Evolutionary conservation across 768 basidiomycete species (phyloP), one percentile per base, ranked within the genome.

Genomic region (Suillus sp.): DNA sequence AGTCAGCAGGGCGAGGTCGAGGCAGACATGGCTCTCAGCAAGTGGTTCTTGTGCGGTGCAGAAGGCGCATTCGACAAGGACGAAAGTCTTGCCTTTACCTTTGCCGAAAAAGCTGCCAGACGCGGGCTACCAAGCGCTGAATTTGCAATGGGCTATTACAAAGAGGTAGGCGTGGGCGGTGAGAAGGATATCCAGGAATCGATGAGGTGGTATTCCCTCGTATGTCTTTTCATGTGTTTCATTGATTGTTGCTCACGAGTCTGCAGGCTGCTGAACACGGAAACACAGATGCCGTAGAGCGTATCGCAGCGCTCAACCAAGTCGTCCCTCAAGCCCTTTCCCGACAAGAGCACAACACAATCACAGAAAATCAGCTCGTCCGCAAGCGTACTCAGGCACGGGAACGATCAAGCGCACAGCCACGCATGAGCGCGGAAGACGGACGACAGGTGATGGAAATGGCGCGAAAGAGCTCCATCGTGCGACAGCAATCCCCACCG

Each of bases 101-200:
- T 96, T 77, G 96, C 96, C 0, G 89, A 93, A 66, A 96, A 96
- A 76, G 90, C 92, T 0, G 89, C 90, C 0, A 72, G 78, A 54
- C 91, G 88, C 68, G 90, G 88, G 0, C 78, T 96, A 50, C 82
- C 92, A 1, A 88, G 84, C 62, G 96, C 93, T 0, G 92, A 95
- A 73, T 98, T 98, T 73, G 96, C 95, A 1, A 89, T 98, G 86
- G 96, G 96, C 1, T 98, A 98, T 72, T 99, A 96, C 72, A 83
- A 83, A 42, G 96, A 98, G 74, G 91, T 98, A 1, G 96, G 96
- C 2, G 90, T 99, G 7, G 95, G 94, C 0, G 86, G 89, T 0
- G 56, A 71, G 11, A 86, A 84, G 70, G 84, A 91, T 70, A 60
- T 92, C 42, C 83, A 82, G 0, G 79, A 79, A 8, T 92, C 95